These are phyloP conservation scores for Metschnikowia lachancei DNA, from an alignment of 805 yeast species.

Conservation along the genomic window DNA sequence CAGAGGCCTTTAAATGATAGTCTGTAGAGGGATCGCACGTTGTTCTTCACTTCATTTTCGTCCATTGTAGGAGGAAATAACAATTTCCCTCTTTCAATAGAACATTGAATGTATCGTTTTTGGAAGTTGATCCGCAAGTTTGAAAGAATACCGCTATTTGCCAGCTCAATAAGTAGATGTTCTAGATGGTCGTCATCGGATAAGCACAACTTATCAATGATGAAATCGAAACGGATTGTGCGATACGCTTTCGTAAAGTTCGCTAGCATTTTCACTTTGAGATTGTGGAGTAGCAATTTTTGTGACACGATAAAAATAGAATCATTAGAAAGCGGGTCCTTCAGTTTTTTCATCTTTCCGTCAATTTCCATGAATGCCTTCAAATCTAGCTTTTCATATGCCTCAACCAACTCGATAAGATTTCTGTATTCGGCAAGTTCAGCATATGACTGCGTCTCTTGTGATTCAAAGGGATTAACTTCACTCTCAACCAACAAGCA, in stretches of 20 bases:
- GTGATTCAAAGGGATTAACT: conserved; percentile 70
- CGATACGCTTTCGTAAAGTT: conserved; percentile 32
- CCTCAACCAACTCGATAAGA: conserved; percentile 28
- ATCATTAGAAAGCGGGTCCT: conserved; percentile 30
- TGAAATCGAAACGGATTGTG: conserved; percentile 27
- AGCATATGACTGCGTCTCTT: conserved; percentile 59
- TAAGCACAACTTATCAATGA: conserved; percentile 23
- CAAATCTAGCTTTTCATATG: conserved; percentile 32
- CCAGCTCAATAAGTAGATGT: conserved; percentile 26
- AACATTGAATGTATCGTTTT: conserved; percentile 21
- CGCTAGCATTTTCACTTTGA: conserved; percentile 31
- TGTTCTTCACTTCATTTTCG: conserved; percentile 23
- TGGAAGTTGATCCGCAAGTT: conserved; percentile 31
- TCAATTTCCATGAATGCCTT: conserved; percentile 19
- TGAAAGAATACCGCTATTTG: conserved; percentile 29
- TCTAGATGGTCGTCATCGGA: conserved; percentile 27
- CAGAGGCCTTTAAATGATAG: conserved; percentile 17
- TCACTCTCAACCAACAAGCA: conserved; percentile 62
- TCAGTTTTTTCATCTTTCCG: conserved; percentile 17
- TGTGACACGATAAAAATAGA: conserved; percentile 30
- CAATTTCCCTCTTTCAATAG: not conserved
- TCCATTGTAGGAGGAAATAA: conserved; percentile 22
- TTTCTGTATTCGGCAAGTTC: conserved; percentile 23
- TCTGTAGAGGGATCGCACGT: conserved; percentile 17
- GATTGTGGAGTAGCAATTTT: conserved; percentile 27